Percentiles rank a stretch among this genome's conserved stretches.
These are phyloP conservation scores for Penicillium arizonense DNA, from an alignment of 495 filamentous ascomycete species.

Conservation along the genomic window DNA sequence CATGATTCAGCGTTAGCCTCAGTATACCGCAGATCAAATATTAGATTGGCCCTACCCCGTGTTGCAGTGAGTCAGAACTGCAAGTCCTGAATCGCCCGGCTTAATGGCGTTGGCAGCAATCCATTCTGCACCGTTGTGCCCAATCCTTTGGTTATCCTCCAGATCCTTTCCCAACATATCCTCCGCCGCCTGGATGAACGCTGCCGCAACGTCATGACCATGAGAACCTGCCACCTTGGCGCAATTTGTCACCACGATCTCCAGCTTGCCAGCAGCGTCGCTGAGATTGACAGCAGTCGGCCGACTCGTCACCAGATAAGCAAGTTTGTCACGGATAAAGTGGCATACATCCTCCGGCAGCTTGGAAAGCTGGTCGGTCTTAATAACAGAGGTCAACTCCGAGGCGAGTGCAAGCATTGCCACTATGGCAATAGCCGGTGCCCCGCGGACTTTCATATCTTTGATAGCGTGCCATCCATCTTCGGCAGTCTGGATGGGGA, in stretches of 20 bases:
- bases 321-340: constrained; percentile 70
- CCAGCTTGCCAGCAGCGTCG: constrained; percentile 82
- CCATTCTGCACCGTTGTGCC: constrained; percentile 80
- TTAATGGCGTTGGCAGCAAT: constrained; percentile 52
- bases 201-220: constrained; percentile 50
- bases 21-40: not conserved
- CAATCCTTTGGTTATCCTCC: constrained; percentile 80
- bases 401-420: constrained; percentile 84
- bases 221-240: constrained; percentile 31
- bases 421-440: constrained; percentile 96
- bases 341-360: constrained; percentile 56
- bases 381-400: constrained; percentile 29
- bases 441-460: constrained; percentile 89
- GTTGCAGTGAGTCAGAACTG: constrained; percentile 94
- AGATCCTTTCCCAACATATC: constrained; percentile 86
- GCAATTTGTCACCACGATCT: constrained; percentile 47
- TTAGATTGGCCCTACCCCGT: constrained; percentile 64
- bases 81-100: constrained; percentile 45
- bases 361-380: constrained; percentile 25
- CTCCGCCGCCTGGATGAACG: constrained; percentile 78
- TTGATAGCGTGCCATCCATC: constrained; percentile 93
- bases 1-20: constrained; percentile 2
- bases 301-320: constrained; percentile 80
- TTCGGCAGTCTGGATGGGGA: constrained; percentile 66
- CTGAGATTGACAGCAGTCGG: constrained; percentile 94